A percentile compares a stretch with the other conserved stretches of the same genome.
Conservation (phyloP, 345 rosid species). For the Eucalyptus pumila region DNA sequence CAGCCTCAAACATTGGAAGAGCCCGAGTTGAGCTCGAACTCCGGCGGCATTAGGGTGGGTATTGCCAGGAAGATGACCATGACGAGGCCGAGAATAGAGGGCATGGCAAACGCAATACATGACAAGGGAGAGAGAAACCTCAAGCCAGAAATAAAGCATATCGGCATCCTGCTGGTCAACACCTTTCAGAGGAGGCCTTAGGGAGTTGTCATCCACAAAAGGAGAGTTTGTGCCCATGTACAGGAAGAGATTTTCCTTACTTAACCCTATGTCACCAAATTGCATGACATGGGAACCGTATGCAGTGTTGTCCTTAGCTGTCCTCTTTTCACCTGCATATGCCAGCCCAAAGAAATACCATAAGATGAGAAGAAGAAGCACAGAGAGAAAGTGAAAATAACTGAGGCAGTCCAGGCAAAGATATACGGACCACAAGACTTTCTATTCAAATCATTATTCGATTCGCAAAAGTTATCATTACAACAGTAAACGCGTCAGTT, state of each 20-base stretch:
- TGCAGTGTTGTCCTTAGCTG: slow-evolving; percentile 21
- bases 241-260: slow-evolving; percentile 36
- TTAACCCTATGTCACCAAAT: slow-evolving; percentile 59
- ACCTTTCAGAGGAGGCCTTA: slow-evolving; percentile 44
- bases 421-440: background rate
- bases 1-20: background rate
- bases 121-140: slow-evolving; percentile 33
- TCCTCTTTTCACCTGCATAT: slow-evolving; percentile 75
- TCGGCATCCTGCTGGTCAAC: slow-evolving; percentile 95
- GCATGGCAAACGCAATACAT: background rate
- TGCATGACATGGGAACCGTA: slow-evolving; percentile 97
- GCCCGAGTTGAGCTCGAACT: too few relatives aligned
- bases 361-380: background rate
- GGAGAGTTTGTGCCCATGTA: slow-evolving; percentile 82
- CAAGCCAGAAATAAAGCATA: slow-evolving; percentile 85
- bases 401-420: background rate
- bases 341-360: background rate
- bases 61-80: too few relatives aligned
- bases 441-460: background rate
- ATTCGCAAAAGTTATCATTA: background rate
- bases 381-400: background rate
- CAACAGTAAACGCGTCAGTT: background rate
- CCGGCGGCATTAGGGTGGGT: too few relatives aligned
- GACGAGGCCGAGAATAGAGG: too few relatives aligned
- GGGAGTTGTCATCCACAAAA: slow-evolving; percentile 50